Percentiles rank a stretch among this genome's conserved stretches.
Evolutionary conservation across 2,329 filamentous ascomycete species (phyloP).

Genomic region (Aureobasidium sp.): DNA sequence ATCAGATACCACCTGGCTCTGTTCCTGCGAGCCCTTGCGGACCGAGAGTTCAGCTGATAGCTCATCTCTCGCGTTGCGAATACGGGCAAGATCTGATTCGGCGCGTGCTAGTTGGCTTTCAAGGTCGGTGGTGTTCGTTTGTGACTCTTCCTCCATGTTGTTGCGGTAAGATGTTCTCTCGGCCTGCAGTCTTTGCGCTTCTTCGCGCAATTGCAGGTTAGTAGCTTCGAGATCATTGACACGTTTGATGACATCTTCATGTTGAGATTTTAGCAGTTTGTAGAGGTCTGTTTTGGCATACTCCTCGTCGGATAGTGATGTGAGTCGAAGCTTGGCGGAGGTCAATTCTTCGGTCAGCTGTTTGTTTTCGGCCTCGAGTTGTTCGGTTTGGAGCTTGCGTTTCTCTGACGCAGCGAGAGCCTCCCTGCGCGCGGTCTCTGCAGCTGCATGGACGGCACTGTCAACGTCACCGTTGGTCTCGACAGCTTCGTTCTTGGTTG

Average conservation of each 20-base stretch:
- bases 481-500: conserved; percentile 36
- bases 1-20: conserved; percentile 60
- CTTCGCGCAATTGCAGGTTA: conserved; percentile 76
- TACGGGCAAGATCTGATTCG: conserved; percentile 78
- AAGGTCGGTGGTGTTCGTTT: conserved; percentile 64
- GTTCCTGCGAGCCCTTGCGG: conserved; percentile 71
- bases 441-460: conserved; percentile 53
- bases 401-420: conserved; percentile 68
- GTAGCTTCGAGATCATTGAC: conserved; percentile 87
- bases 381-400: conserved; percentile 81
- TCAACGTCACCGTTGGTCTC: conserved; percentile 48
- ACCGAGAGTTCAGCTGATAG: conserved; percentile 73
- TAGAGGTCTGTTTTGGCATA: conserved; percentile 89
- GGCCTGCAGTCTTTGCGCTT: conserved; percentile 75
- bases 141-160: conserved; percentile 74
- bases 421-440: conserved; percentile 71
- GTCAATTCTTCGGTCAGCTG: conserved; percentile 73
- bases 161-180: conserved; percentile 77
- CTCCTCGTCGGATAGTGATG: conserved; percentile 80
- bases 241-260: conserved; percentile 86
- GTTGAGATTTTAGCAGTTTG: conserved; percentile 81
- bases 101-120: conserved; percentile 74
- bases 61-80: conserved; percentile 79
- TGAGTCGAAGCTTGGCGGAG: conserved; percentile 58
- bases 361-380: conserved; percentile 69